Evolutionary conservation across 768 basidiomycete species (phyloP), one percentile per base, ranked within the genome.

Genomic region (Termitomyces eurrhizus): DNA sequence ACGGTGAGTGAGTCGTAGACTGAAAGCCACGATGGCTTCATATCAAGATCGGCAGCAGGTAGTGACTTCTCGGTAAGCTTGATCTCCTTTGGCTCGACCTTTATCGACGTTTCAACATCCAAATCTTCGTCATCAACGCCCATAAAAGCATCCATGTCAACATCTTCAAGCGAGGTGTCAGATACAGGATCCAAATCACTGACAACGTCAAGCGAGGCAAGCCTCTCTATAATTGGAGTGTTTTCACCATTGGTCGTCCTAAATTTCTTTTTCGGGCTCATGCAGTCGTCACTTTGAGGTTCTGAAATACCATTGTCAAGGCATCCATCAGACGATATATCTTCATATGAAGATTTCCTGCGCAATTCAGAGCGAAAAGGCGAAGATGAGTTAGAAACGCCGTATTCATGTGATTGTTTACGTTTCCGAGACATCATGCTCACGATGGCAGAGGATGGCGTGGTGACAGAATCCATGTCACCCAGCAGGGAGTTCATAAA

Each of bases 401-500:
- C 76, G 50, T 74, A 75, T 16, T 75, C 64, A 0, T 82, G 83
- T 0, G 82, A 84, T 13, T 86, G 80, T 61, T 92, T 92, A 35
- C 90, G 86, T 69, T 92, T 92, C 57, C 83, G 83, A 12, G 78
- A 76, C 48, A 68, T 67, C 39, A 68, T 61, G 35, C 61, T 76
- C 32, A 60, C 59, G 16, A 72, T 50, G 2, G 72, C 72, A 9
- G 75, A 67, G 4, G 75, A 64, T 12, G 81, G 69, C 32, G 73
- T 68, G 12, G 83, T 74, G 11, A 75, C 68, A 5, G 75, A 73
- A 61, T 92, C 92, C 72, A 96, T 83, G 24, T 77, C 82, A 9
- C 87, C 89, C 11, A 99, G 75, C 1, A 99, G 74, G 41, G 82
- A 83, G 0, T 85, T 83, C 92, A 99, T 90, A 65, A 99, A 93